Evolutionary conservation across 2,329 filamentous ascomycete species (phyloP).

Genomic region (Colletotrichum eleusines): DNA sequence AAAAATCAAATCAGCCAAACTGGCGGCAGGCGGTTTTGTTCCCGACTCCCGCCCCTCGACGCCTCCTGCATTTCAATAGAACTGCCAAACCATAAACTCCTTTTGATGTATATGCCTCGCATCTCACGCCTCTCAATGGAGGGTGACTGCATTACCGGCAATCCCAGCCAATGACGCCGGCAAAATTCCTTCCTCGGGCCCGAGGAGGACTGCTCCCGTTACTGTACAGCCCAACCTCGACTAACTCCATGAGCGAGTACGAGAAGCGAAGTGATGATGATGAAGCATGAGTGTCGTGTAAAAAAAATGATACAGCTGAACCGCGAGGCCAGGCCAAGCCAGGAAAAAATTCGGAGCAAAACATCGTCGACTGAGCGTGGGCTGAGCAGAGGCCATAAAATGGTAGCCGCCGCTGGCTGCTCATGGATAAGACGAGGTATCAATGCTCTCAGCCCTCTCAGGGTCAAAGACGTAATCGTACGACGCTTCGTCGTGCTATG

Average conservation of each 20-base stretch:
- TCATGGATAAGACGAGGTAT: neutral
- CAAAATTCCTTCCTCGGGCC: constrained; percentile 17
- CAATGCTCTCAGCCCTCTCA: constrained; percentile 5
- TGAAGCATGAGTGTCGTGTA: constrained; percentile 29
- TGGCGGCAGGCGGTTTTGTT: constrained; percentile 10
- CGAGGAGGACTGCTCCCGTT: constrained; percentile 29
- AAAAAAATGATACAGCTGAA: constrained; percentile 40
- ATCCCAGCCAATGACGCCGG: constrained; percentile 39
- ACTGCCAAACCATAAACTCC: constrained; percentile 53
- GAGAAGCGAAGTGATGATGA: constrained; percentile 23
- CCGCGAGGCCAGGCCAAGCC: constrained; percentile 10
- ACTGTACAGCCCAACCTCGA: constrained; percentile 22
- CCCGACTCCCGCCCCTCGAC: constrained; percentile 30
- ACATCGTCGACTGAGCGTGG: neutral
- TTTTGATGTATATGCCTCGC: constrained; percentile 62
- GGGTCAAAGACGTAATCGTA: neutral
- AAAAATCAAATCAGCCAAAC: constrained; percentile 43
- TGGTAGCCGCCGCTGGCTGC: neutral
- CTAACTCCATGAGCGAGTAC: neutral
- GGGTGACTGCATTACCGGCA: constrained; percentile 28
- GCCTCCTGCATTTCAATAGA: constrained; percentile 26
- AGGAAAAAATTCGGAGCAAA: neutral
- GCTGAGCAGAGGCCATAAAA: neutral
- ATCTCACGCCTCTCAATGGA: constrained; percentile 32
- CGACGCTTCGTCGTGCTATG: constrained; percentile 55